Base-by-base conservation (phyloP, 257 asterid genomes). In the Mentha longifolia region DNA sequence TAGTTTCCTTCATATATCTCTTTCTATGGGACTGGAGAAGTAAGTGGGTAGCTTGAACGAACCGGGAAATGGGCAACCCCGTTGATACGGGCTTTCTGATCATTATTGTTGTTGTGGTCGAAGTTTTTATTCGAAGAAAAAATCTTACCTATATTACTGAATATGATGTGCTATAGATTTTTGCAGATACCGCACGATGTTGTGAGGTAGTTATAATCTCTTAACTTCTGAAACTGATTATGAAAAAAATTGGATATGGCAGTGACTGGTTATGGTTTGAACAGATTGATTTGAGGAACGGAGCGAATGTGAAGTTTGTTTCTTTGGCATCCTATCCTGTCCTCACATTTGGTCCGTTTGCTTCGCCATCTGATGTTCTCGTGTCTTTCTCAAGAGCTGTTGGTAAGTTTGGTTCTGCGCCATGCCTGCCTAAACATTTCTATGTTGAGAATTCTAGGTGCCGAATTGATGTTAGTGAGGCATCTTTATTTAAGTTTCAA, bases 21-120 rank as follows among this genome's bases (percentile, higher is more conserved):
- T 16, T 86, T 93, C 83, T 93, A 89, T 61, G 97, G 98, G n/a
- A n/a, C n/a, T n/a, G n/a, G n/a, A n/a, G n/a, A 93, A 83, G 97
- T 83, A 58, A 73, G 78, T 47, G 82, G 82, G 61, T 76, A 68
- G 76, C 82, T 78, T 63, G 98, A 93, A 79, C 80, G 98, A 59
- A 93, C 97, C 0, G 97, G 98, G 75, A 93, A 91, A 84, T 86
- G 92, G 87, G 98, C 89, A 74, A 75, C 86, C 74, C 66, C 33
- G 46, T 41, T 52, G 49, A 59, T 37, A 47, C 57, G 45, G 55
- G 74, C 52, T 49, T 62, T 13, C 6, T 58, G 60, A 35, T 70
- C 45, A 60, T 28, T 46, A 0, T 57, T 9, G 0, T 54, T 41
- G 66, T 4, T 5, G 4, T 54, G 11, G 37, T 33, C 37, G 6